Evolutionary conservation across 176 grass and related monocot species (phyloP).

Genomic region (Metroxylon sagu): DNA sequence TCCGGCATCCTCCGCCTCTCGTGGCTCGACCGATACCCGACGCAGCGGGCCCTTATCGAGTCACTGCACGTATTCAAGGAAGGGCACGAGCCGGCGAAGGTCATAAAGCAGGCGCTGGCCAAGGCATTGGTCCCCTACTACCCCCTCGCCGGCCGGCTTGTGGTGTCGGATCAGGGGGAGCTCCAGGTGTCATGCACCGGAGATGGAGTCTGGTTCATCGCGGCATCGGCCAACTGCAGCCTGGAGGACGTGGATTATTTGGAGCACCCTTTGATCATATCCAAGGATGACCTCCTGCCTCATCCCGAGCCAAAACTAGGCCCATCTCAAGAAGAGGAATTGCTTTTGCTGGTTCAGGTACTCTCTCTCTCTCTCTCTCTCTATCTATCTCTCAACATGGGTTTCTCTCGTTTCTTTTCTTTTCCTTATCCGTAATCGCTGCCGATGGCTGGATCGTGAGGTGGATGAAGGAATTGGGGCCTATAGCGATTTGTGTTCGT

Average conservation of each 20-base stretch:
- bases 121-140: conserved; percentile 61
- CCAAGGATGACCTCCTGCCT: conserved; percentile 74
- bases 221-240: conserved; percentile 22
- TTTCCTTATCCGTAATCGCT: too few relatives aligned
- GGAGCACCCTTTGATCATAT: conserved; percentile 75
- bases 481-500: too few relatives aligned
- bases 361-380: not conserved
- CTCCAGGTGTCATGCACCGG: conserved; percentile 48
- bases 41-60: conserved; percentile 86
- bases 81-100: conserved; percentile 12
- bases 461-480: too few relatives aligned
- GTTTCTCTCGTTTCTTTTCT: too few relatives aligned
- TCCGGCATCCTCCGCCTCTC: conserved; percentile 41
- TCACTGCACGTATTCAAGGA: conserved; percentile 78
- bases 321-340: conserved; percentile 24
- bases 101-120: conserved; percentile 40
- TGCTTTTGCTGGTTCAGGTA: conserved; percentile 80
- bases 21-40: conserved; percentile 89
- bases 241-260: conserved; percentile 83
- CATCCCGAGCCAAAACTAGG: conserved; percentile 35
- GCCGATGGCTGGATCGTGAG: too few relatives aligned
- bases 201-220: conserved; percentile 73
- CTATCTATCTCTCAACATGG: too few relatives aligned
- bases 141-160: conserved; percentile 56
- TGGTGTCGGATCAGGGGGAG: conserved; percentile 34